These are phyloP conservation scores for Gleditsia sinensis DNA, from an alignment of 306 rosid genomes.

Conservation along the genomic window DNA sequence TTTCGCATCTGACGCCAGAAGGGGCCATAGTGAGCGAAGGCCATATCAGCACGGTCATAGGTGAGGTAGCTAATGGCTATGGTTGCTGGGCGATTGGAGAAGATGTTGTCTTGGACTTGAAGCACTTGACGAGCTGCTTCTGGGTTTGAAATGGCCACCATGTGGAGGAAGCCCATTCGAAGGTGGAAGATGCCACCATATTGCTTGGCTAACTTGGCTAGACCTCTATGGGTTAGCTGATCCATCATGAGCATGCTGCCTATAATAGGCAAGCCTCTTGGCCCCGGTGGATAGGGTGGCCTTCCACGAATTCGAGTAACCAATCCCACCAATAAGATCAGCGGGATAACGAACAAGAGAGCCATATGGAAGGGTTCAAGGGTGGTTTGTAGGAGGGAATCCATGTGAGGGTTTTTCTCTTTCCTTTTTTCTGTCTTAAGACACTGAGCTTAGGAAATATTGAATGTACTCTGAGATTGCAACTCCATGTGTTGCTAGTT, in stretches of 20 bases:
- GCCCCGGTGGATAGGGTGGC: constrained; percentile 77
- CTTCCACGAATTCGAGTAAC: constrained; percentile 29
- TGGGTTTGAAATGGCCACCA: constrained; percentile 63
- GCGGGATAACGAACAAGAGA: constrained; percentile 31
- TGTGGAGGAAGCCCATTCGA: constrained; percentile 75
- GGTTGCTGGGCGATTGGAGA: constrained; percentile 83
- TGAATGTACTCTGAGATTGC: constrained; percentile 13
- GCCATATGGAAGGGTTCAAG: constrained; percentile 38
- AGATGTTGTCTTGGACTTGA: constrained; percentile 73
- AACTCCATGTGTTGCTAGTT: constrained; percentile 49
- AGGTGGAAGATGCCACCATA: constrained; percentile 84
- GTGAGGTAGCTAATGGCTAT: constrained; percentile 85
- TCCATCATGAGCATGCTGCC: constrained; percentile 85
- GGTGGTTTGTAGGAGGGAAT: constrained; percentile 31
- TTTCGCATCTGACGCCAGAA: constrained; percentile 94
- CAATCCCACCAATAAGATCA: constrained; percentile 39
- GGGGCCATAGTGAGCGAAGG: constrained; percentile 89
- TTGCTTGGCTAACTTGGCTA: constrained; percentile 57
- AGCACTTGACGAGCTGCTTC: constrained; percentile 79
- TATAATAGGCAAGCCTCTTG: constrained; percentile 70
- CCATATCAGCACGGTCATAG: constrained; percentile 92
- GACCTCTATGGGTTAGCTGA: constrained; percentile 80
- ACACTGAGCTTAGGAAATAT: too few species aligned
- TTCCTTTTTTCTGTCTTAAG: not conserved
- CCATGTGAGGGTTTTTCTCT: constrained; percentile 32